Evolutionary conservation across 208 protist genomes (phyloP).

Genomic region (Angomonas deanei): DNA sequence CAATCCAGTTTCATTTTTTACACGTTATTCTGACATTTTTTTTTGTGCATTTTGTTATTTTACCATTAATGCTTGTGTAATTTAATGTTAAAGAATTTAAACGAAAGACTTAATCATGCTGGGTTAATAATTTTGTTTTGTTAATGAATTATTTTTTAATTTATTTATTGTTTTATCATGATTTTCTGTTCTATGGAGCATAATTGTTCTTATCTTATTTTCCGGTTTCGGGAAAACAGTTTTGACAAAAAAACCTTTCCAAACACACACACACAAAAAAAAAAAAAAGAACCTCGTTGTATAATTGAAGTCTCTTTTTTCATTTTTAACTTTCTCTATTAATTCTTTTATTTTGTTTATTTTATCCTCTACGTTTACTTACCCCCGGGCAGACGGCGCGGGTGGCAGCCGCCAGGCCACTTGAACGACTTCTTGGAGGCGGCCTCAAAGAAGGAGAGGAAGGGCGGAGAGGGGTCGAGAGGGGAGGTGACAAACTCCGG

Average conservation of each 20-base stretch:
- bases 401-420: constrained; percentile 44
- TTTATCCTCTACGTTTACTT: constrained; percentile 8
- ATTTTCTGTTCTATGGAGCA: background rate
- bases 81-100: too few relatives aligned
- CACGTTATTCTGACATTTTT: too few relatives aligned
- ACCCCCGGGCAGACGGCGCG: constrained; percentile 27
- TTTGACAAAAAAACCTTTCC: background rate
- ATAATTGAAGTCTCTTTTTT: too few relatives aligned
- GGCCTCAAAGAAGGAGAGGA: constrained; percentile 94
- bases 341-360: background rate
- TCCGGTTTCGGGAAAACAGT: background rate
- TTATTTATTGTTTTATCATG: too few relatives aligned
- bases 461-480: constrained; percentile 94
- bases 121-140: too few relatives aligned
- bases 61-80: too few relatives aligned
- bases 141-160: too few relatives aligned
- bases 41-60: too few relatives aligned
- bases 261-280: background rate
- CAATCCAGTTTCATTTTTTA: too few relatives aligned
- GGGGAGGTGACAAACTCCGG: constrained; percentile 97
- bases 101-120: too few relatives aligned
- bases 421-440: constrained; percentile 59
- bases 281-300: background rate
- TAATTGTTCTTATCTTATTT: background rate
- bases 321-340: background rate